Evolutionary conservation across 805 yeast genomes (phyloP), one percentile per base, ranked within the genome.

Genomic region (Vanderwaltozyma yarrowii): DNA sequence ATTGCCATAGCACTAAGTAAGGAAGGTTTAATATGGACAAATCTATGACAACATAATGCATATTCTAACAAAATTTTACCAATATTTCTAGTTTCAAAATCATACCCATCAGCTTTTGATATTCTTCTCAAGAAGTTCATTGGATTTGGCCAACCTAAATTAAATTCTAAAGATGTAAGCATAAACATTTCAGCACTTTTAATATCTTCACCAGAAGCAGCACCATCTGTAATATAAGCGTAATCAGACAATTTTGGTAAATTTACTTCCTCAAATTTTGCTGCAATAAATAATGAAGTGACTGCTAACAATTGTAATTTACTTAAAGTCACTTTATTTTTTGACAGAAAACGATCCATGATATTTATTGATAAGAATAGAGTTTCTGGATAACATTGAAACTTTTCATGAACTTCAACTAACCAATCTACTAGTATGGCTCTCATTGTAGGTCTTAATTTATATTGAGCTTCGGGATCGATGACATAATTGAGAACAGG

Each of bases 191-290:
- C 96, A 20, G 94, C 94, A 50, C 72, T 78, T 45, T 83, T 70
- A 39, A 87, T 83, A 50, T 83, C 94, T 37, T 79, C 82, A 54
- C 78, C 85, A n/a, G 80, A 72, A 53, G 78, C 84, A 5, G 86
- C 82, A 36, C 89, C 89, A 59, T 85, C 95, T 20, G 95, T 83
- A 42, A 85, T 84, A 55, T 81, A 82, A 1, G 94, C 82, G 57
- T 83, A 88, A 60, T 83, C 82, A 44, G 80, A 73, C 28, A 87
- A 79, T 25, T 87, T 78, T 11, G 96, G 96, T 13, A 86, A 71
- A 54, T 78, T 81, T 20, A 87, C 92, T 62, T 87, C 96, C 62
- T 88, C 95, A 59, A 82, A 84, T 62, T 87, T 87, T n/a, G 95
- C 89, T 30, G 96, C 95, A 46, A 86, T 80, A 60, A 87, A 83